phyloP scores from a whole-genome alignment of 768 basidiomycete genomes.

The Botryobasidium botryosum region DNA sequence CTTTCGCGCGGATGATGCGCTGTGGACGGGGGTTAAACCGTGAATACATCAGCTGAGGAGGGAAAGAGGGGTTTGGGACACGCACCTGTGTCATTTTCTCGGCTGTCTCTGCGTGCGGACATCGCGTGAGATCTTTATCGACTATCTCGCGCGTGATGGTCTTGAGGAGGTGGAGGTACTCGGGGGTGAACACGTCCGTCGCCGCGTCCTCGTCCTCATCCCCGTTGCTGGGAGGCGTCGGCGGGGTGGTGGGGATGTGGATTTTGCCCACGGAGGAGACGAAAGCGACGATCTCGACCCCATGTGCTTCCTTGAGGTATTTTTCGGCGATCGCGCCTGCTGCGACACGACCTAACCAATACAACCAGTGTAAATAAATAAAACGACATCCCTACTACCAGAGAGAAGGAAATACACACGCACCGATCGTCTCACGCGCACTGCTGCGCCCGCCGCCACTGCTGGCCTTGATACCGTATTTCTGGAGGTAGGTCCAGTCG shows the following conservation, averaged over 20 bases:
- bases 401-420: conserved; percentile 7
- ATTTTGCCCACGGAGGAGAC: conserved; percentile 94
- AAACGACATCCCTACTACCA: neutral
- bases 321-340: conserved; percentile 97
- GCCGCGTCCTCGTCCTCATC: conserved; percentile 42
- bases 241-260: conserved; percentile 45
- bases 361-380: neutral
- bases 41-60: neutral
- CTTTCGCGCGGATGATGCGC: conserved; percentile 90
- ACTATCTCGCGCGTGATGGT: conserved; percentile 76
- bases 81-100: conserved; percentile 76
- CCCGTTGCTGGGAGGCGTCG: conserved; percentile 21
- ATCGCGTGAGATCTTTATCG: conserved; percentile 72
- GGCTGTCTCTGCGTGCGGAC: conserved; percentile 79
- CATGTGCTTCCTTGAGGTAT: conserved; percentile 73
- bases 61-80: conserved; percentile 6
- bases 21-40: conserved; percentile 19
- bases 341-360: conserved; percentile 65
- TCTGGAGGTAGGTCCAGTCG: conserved; percentile 94
- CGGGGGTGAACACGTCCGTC: conserved; percentile 62
- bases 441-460: conserved; percentile 90
- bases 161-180: conserved; percentile 63
- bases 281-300: conserved; percentile 92
- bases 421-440: conserved; percentile 93
- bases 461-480: conserved; percentile 95